A percentile compares a stretch with the other conserved stretches of the same genome.
These are phyloP conservation scores for Melastoma malabathricum DNA, from an alignment of 345 rosid species.

Conservation along the genomic window DNA sequence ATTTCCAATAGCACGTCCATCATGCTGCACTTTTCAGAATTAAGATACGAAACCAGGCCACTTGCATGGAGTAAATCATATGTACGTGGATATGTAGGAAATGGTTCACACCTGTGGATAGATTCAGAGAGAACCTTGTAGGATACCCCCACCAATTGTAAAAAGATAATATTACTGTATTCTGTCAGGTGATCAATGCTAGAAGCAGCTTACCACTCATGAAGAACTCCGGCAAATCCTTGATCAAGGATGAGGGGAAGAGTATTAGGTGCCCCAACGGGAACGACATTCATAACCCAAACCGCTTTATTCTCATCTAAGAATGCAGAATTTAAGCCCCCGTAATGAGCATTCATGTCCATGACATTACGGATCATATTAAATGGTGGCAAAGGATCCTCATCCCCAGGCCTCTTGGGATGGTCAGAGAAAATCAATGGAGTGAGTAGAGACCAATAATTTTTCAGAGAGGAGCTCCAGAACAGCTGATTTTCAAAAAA, in stretches of 20 bases:
- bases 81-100: slow-evolving; percentile 95
- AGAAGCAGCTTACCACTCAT: slow-evolving; percentile 63
- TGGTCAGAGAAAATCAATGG: slow-evolving; percentile 97
- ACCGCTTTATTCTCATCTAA: slow-evolving; percentile 58
- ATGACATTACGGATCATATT: slow-evolving; percentile 96
- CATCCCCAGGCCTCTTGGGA: slow-evolving; percentile 98
- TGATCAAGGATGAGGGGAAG: slow-evolving; percentile 83
- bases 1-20: slow-evolving; percentile 79
- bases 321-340: slow-evolving; percentile 70
- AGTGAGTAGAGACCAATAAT: slow-evolving; percentile 89
- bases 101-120: slow-evolving; percentile 75
- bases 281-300: slow-evolving; percentile 98
- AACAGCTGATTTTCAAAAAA: slow-evolving; percentile 55
- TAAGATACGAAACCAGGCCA: slow-evolving; percentile 65
- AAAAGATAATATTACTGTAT: neutral
- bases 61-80: slow-evolving; percentile 93
- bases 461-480: slow-evolving; percentile 65
- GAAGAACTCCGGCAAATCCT: slow-evolving; percentile 86
- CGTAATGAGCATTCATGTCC: slow-evolving; percentile 96
- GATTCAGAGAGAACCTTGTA: neutral
- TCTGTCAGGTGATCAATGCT: neutral
- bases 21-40: slow-evolving; percentile 49
- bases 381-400: slow-evolving; percentile 91
- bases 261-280: slow-evolving; percentile 52
- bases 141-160: neutral